phyloP scores from a whole-genome alignment of 1,284 basidiomycete genomes.

The Puccinia horiana region DNA sequence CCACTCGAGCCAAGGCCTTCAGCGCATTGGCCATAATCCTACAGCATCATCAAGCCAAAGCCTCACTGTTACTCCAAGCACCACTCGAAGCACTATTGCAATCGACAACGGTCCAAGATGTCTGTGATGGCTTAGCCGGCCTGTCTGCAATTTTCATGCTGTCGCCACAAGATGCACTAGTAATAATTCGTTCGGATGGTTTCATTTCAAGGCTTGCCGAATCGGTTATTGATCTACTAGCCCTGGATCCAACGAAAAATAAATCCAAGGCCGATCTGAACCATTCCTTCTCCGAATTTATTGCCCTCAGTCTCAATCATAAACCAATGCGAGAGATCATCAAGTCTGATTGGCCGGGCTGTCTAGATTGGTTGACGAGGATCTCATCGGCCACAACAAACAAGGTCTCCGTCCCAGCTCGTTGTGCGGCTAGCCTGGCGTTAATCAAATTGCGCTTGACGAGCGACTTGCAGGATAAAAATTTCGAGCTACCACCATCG shows the following conservation, averaged over 20 bases:
- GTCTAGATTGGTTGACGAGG: conserved; percentile 10
- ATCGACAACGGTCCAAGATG: conserved; percentile 10
- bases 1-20: conserved; percentile 13
- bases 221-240: conserved; percentile 22
- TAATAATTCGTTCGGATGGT: conserved; percentile 10
- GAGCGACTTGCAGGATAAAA: neutral
- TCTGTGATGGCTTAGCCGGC: conserved; percentile 9
- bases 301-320: conserved; percentile 21
- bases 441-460: conserved; percentile 24
- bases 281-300: conserved; percentile 23
- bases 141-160: conserved; percentile 13
- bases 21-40: conserved; percentile 9
- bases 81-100: conserved; percentile 15
- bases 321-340: conserved; percentile 9
- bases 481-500: neutral
- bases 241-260: neutral
- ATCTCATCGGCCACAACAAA: neutral
- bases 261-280: conserved; percentile 27
- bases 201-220: conserved; percentile 19
- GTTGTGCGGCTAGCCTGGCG: conserved; percentile 15
- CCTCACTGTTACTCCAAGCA: neutral
- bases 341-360: conserved; percentile 28
- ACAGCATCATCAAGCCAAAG: neutral
- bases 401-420: conserved; percentile 8
- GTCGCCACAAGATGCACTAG: conserved; percentile 2